A percentile compares a stretch with the other conserved stretches of the same genome.
Conservation (phyloP, 2,329 filamentous ascomycete genomes). For the Aaosphaeria arxii region DNA sequence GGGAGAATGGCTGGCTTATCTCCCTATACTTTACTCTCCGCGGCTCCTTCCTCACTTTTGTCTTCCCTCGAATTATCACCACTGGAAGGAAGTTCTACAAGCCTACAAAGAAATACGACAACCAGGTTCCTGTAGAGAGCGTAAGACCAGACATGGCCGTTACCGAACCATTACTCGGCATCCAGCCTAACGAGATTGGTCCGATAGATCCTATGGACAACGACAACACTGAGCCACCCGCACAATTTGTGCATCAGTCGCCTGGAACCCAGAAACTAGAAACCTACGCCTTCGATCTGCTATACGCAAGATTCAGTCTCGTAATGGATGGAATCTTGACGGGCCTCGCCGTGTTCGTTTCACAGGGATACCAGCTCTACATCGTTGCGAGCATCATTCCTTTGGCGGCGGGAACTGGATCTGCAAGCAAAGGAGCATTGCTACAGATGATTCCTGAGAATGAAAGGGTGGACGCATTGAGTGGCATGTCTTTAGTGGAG, state of each 20-base stretch:
- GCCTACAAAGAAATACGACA: slow-evolving; percentile 29
- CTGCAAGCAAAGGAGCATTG: slow-evolving; percentile 71
- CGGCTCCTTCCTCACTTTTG: slow-evolving; percentile 43
- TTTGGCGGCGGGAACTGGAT: slow-evolving; percentile 66
- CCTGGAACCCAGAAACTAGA: slow-evolving; percentile 40
- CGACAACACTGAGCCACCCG: slow-evolving; percentile 45
- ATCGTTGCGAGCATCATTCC: slow-evolving; percentile 63
- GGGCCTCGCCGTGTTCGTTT: slow-evolving; percentile 60
- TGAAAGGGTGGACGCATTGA: slow-evolving; percentile 64
- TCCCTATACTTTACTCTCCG: slow-evolving; percentile 45
- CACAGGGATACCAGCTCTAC: slow-evolving; percentile 66
- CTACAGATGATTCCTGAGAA: slow-evolving; percentile 64
- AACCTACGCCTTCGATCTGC: slow-evolving; percentile 61
- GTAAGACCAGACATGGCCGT: slow-evolving; percentile 8
- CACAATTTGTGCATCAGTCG: slow-evolving; percentile 18
- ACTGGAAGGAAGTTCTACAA: slow-evolving; percentile 42
- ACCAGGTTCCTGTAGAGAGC: slow-evolving; percentile 35
- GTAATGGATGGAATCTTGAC: slow-evolving; percentile 65
- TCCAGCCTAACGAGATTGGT: slow-evolving; percentile 27
- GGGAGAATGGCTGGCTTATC: slow-evolving; percentile 46
- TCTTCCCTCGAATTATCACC: slow-evolving; percentile 45
- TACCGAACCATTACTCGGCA: slow-evolving; percentile 5
- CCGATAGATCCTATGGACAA: slow-evolving; percentile 49
- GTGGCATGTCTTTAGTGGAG: slow-evolving; percentile 67
- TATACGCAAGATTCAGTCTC: slow-evolving; percentile 65